A percentile compares a stretch with the other conserved stretches of the same genome.
These are phyloP conservation scores for Solanum appendiculatum DNA, from an alignment of 257 asterid genomes.

Conservation along the genomic window DNA sequence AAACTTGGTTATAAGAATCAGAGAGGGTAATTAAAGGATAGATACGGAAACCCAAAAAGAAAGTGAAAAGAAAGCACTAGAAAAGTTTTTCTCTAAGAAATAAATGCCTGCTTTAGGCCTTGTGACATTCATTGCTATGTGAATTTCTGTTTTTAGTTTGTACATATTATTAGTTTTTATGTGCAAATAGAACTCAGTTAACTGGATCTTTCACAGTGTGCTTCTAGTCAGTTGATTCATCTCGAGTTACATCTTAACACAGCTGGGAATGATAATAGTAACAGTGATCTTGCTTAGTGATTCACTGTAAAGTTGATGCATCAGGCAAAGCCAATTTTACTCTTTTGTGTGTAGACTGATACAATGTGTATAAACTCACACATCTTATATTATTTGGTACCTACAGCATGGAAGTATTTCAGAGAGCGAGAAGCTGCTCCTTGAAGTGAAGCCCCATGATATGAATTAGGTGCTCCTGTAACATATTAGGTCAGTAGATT, in stretches of 20 bases:
- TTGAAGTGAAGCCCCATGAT: not conserved
- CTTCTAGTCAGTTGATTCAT: not conserved
- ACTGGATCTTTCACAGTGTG: not conserved
- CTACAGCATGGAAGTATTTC: not conserved
- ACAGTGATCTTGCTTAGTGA: not conserved
- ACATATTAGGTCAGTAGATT: not conserved
- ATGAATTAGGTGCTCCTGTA: not conserved
- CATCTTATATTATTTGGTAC: not conserved
- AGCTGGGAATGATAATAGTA: not conserved
- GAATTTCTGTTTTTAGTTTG: not conserved
- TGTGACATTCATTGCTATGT: not conserved
- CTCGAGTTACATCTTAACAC: not conserved
- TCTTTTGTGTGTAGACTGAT: not conserved
- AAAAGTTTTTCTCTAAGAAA: not conserved
- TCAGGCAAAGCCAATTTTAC: not conserved
- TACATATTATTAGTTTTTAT: not conserved
- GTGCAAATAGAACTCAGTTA: not conserved
- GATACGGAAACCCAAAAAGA: not conserved
- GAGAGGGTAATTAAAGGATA: not conserved
- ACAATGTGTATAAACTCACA: not conserved
- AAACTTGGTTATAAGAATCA: not conserved
- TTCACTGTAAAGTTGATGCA: not conserved
- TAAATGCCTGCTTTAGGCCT: not conserved
- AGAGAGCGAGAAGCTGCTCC: not conserved
- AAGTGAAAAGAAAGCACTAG: not conserved